Evolutionary conservation across 2,329 filamentous ascomycete species (phyloP).

Genomic region (Aspergillus sp.): DNA sequence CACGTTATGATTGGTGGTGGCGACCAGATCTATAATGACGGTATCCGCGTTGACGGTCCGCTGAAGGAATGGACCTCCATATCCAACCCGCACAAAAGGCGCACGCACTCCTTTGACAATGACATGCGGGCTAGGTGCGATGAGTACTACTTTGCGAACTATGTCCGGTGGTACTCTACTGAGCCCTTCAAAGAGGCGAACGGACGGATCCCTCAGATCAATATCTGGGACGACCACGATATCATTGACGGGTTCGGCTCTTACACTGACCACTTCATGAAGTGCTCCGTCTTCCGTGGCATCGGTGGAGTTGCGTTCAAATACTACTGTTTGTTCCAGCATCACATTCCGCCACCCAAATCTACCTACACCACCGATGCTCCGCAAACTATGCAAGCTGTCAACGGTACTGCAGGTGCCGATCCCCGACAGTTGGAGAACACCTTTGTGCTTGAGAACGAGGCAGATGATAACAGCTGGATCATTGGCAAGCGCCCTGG

Average conservation of each 20-base stretch:
- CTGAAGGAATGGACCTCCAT: constrained; percentile 66
- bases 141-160: constrained; percentile 62
- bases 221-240: constrained; percentile 67
- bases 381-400: constrained; percentile 52
- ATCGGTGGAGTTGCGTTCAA: constrained; percentile 61
- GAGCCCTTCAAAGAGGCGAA: constrained; percentile 61
- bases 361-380: constrained; percentile 83
- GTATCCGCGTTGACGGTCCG: constrained; percentile 80
- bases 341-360: constrained; percentile 78
- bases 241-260: constrained; percentile 68
- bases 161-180: constrained; percentile 68
- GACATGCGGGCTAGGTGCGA: constrained; percentile 60
- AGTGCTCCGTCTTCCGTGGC: constrained; percentile 63
- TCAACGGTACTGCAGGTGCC: constrained; percentile 51
- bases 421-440: constrained; percentile 73
- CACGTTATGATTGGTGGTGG: constrained; percentile 82
- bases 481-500: constrained; percentile 75
- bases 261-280: constrained; percentile 68
- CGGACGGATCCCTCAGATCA: constrained; percentile 62
- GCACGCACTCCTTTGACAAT: constrained; percentile 65
- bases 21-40: constrained; percentile 78
- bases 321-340: constrained; percentile 66
- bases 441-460: constrained; percentile 66
- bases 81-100: constrained; percentile 59
- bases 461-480: constrained; percentile 66